A percentile compares a stretch with the other conserved stretches of the same genome.
phyloP scores from a whole-genome alignment of 2,329 filamentous ascomycete species.

The Penicillium oxalicum region DNA sequence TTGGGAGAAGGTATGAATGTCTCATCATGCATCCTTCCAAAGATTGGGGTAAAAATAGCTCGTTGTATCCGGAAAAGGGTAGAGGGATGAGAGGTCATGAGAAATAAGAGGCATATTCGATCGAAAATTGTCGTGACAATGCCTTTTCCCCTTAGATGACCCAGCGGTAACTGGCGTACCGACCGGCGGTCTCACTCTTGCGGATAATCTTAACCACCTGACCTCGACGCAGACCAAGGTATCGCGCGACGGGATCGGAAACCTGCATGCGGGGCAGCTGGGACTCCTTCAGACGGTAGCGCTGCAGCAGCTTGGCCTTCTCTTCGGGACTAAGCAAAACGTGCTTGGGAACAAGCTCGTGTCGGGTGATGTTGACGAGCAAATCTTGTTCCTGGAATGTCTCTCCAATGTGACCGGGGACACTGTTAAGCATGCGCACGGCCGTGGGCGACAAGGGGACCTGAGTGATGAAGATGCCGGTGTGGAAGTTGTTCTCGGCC shows the following conservation, averaged over 20 bases:
- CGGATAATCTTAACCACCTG: slow-evolving; percentile 98
- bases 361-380: slow-evolving; percentile 95
- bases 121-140: no score
- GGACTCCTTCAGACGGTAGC: slow-evolving; percentile 95
- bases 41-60: no score
- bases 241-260: slow-evolving; percentile 86
- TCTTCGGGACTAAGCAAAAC: slow-evolving; percentile 85
- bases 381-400: slow-evolving; percentile 94
- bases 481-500: slow-evolving; percentile 72
- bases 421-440: slow-evolving; percentile 74
- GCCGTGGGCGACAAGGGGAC: slow-evolving; percentile 78
- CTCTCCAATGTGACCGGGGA: slow-evolving; percentile 77
- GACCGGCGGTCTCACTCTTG: slow-evolving; percentile 87
- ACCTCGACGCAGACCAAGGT: slow-evolving; percentile 80
- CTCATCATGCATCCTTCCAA: neutral
- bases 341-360: slow-evolving; percentile 93
- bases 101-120: neutral
- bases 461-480: slow-evolving; percentile 83
- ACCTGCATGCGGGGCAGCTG: slow-evolving; percentile 89
- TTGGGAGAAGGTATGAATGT: slow-evolving; percentile 5
- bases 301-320: slow-evolving; percentile 75
- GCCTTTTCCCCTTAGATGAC: slow-evolving; percentile 37
- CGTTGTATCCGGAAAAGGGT: neutral
- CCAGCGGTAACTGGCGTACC: slow-evolving; percentile 92
- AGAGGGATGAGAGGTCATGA: neutral